phyloP scores from a whole-genome alignment of 352 stramenopile genomes.

The Phytophthora tentaculata region DNA sequence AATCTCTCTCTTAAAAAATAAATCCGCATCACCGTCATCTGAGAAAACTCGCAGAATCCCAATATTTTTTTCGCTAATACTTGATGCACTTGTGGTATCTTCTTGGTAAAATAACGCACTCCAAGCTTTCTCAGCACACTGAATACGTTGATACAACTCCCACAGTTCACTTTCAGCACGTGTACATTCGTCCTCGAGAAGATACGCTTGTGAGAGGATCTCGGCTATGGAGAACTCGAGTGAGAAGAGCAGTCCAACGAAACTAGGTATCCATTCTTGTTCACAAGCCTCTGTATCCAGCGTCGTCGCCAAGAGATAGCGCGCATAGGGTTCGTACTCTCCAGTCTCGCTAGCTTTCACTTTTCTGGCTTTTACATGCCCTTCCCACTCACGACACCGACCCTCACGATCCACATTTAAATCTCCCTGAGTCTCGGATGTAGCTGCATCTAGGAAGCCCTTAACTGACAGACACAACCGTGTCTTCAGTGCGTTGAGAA shows the following conservation, averaged over 20 bases:
- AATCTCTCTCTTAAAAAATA: constrained; percentile 57
- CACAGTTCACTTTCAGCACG: constrained; percentile 44
- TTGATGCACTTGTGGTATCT: neutral
- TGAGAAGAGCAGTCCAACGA: constrained; percentile 66
- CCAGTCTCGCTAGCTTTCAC: constrained; percentile 24
- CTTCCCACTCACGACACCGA: constrained; percentile 20
- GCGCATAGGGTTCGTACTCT: constrained; percentile 56
- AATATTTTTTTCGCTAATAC: constrained; percentile 6
- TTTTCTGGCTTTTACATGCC: neutral
- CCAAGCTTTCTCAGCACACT: constrained; percentile 32
- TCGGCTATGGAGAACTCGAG: constrained; percentile 46
- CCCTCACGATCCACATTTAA: neutral
- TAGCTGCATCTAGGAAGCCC: constrained; percentile 8
- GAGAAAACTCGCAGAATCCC: constrained; percentile 51
- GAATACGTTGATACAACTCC: constrained; percentile 38
- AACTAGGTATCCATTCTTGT: constrained; percentile 52
- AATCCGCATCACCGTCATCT: constrained; percentile 45
- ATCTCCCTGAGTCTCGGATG: neutral
- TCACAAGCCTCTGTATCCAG: constrained; percentile 59
- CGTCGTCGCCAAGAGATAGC: constrained; percentile 53
- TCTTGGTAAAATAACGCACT: neutral
- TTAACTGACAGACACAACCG: constrained; percentile 25
- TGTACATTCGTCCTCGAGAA: constrained; percentile 49
- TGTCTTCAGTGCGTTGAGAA: constrained; percentile 69
- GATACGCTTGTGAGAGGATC: constrained; percentile 41